These are phyloP conservation scores for Linnemannia elongata DNA, from an alignment of 192 early-diverging fungal genomes.

Conservation along the genomic window DNA sequence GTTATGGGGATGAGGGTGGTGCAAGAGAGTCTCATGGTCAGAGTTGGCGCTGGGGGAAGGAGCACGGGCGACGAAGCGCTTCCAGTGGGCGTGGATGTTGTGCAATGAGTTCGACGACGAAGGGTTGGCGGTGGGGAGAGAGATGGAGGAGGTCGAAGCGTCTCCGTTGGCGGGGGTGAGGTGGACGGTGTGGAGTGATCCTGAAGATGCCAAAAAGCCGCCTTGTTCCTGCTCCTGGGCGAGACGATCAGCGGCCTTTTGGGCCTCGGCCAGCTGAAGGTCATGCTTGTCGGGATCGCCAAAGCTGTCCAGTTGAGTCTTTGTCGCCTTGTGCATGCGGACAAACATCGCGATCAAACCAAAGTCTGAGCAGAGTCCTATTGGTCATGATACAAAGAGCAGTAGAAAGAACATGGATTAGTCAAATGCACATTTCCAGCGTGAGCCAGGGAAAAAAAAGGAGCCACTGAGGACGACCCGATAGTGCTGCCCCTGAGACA, in stretches of 20 bases:
- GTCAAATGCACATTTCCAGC: not conserved
- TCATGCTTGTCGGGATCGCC: conserved; percentile 26
- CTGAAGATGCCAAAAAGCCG: conserved; percentile 2
- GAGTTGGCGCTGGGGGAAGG: conserved; percentile 5
- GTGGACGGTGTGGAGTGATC: conserved; percentile 20
- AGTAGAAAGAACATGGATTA: not conserved
- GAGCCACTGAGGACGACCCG: not conserved
- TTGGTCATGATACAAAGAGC: not conserved
- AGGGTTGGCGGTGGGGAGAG: not conserved
- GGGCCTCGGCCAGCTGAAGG: conserved; percentile 28
- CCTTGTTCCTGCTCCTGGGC: conserved; percentile 14
- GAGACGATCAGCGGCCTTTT: conserved; percentile 28
- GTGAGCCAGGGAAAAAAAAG: not conserved
- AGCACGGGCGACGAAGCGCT: conserved; percentile 41
- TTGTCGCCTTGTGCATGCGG: conserved; percentile 38
- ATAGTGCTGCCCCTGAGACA: not conserved
- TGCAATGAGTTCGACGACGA: conserved; percentile 15
- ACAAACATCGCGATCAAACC: conserved; percentile 48
- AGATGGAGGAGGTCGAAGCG: not conserved
- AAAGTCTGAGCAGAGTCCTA: conserved; percentile 58
- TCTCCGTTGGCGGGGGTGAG: not conserved
- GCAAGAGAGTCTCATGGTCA: conserved; percentile 2
- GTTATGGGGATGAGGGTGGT: not conserved
- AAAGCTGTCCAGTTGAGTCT: conserved; percentile 40
- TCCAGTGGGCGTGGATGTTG: conserved; percentile 25